A percentile compares a stretch with the other conserved stretches of the same genome.
These are phyloP conservation scores for Yamadazyma trypodendri DNA, from an alignment of 1,139 yeast species.

Conservation along the genomic window DNA sequence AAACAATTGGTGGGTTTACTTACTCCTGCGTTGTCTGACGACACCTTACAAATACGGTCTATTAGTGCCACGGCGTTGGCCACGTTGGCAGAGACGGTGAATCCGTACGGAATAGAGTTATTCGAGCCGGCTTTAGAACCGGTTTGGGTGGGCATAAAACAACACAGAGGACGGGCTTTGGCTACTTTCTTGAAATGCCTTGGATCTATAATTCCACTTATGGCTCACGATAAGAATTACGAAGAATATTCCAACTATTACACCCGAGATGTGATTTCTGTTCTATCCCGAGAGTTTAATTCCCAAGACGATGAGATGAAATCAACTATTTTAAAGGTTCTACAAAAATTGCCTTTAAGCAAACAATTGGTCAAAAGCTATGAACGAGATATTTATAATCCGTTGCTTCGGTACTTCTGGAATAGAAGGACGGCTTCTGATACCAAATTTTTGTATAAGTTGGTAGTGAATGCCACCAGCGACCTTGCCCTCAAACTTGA, in stretches of 20 bases:
- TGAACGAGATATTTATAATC: slow-evolving; percentile 48
- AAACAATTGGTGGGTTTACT: slow-evolving; percentile 64
- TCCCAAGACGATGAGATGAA: slow-evolving; percentile 92
- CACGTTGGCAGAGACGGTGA: slow-evolving; percentile 78
- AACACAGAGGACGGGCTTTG: slow-evolving; percentile 74
- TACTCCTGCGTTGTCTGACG: slow-evolving; percentile 64
- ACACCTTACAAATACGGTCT: slow-evolving; percentile 63
- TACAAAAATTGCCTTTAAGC: slow-evolving; percentile 33
- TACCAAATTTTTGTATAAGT: slow-evolving; percentile 44
- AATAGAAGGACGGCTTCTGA: slow-evolving; percentile 64
- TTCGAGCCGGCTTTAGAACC: slow-evolving; percentile 72
- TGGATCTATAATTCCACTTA: slow-evolving; percentile 79
- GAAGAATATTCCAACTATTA: slow-evolving; percentile 79
- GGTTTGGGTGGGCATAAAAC: slow-evolving; percentile 75
- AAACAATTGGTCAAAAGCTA: slow-evolving; percentile 29
- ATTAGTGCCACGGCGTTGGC: slow-evolving; percentile 72
- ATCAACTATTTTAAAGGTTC: slow-evolving; percentile 56
- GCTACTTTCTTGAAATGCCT: slow-evolving; percentile 78
- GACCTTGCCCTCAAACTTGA: slow-evolving; percentile 70
- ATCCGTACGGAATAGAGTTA: slow-evolving; percentile 89
- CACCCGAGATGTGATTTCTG: slow-evolving; percentile 67
- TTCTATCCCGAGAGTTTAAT: slow-evolving; percentile 68
- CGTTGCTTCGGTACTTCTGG: slow-evolving; percentile 79
- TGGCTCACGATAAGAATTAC: slow-evolving; percentile 54
- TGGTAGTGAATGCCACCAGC: slow-evolving; percentile 74